Evolutionary conservation across 2,329 filamentous ascomycete genomes (phyloP).

Genomic region (Byssothecium circinans): DNA sequence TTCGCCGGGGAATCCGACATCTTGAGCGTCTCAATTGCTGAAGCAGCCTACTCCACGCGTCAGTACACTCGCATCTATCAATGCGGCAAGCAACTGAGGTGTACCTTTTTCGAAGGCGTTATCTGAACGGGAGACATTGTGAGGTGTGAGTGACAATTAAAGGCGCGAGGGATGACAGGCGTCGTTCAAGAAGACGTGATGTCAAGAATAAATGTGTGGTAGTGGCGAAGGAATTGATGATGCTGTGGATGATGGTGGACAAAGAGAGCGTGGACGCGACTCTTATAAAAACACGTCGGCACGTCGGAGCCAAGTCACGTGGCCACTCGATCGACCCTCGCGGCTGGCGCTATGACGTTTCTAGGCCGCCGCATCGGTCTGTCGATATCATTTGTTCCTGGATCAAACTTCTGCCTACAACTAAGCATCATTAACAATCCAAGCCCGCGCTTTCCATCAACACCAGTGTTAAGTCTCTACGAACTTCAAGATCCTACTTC

Average conservation of each 20-base stretch:
- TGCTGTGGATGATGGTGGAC: slow-evolving; percentile 25
- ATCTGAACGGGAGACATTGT: slow-evolving; percentile 73
- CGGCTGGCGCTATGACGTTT: slow-evolving; percentile 36
- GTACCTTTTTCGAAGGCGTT: slow-evolving; percentile 73
- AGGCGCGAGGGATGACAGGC: slow-evolving; percentile 8
- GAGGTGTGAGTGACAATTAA: slow-evolving; percentile 15
- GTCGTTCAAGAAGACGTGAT: slow-evolving; percentile 16
- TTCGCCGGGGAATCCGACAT: slow-evolving; percentile 86
- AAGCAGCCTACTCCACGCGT: slow-evolving; percentile 67
- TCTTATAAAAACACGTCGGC: slow-evolving; percentile 26
- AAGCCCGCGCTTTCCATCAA: slow-evolving; percentile 18
- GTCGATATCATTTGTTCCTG: slow-evolving; percentile 3
- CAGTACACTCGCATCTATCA: slow-evolving; percentile 39
- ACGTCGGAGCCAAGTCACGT: slow-evolving; percentile 22
- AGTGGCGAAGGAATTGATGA: slow-evolving; percentile 23
- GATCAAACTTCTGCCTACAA: not conserved
- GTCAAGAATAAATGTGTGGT: slow-evolving; percentile 17
- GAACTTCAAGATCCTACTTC: slow-evolving; percentile 14
- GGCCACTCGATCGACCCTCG: slow-evolving; percentile 18
- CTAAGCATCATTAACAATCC: not conserved
- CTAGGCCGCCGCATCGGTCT: slow-evolving; percentile 11
- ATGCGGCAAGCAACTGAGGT: slow-evolving; percentile 43
- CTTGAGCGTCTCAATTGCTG: slow-evolving; percentile 83
- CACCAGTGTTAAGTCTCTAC: not conserved
- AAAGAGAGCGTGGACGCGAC: slow-evolving; percentile 20